Evolutionary conservation across 805 yeast genomes (phyloP), one percentile per base, ranked within the genome.

Genomic region (Hanseniaspora vineae): DNA sequence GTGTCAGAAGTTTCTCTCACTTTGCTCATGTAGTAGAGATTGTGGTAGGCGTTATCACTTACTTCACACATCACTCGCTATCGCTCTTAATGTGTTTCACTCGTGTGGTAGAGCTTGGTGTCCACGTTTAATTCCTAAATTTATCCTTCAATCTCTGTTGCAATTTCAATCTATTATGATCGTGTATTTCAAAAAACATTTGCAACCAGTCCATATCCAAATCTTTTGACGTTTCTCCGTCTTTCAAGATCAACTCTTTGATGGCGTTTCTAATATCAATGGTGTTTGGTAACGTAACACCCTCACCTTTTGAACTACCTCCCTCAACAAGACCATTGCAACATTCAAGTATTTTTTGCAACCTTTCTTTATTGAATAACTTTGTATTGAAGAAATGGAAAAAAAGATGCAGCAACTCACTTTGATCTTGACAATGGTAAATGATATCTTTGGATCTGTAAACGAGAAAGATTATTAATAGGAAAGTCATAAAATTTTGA

Each of bases 371-470:
- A 14, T 17, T 8, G 12, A 15, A n/a, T 3, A 39, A 18, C 17
- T 14, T 39, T 13, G 15, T 18, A n/a, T 39, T 39, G 35, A 44
- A 17, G 47, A 56, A 58, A 48, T 57, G 60, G 33, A 62, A 51
- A 48, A 62, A 46, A 19, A 54, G 32, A 43, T 60, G 60, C 11
- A 62, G 54, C 4, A 61, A 47, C 43, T 62, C 66, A 44, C 60
- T 59, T 35, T 53, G 51, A 46, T 61, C 63, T 32, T 53, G 52
- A 11, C 51, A 46, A 5, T 51, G 45, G 15, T 49, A 44, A 15
- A 61, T 46, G 9, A 52, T 53, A 15, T 55, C 55, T 33, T 51
- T 48, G 4, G 37, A 33, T 33, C 15, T 33, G 9, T 33, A 33
- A 12, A 52, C 49, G 45, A 49, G 50, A 17, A 60, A 49, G 9